A percentile compares a stretch with the other conserved stretches of the same genome.
These are phyloP conservation scores for Auriculariales sp. DNA, from an alignment of 768 basidiomycete genomes.

Conservation along the genomic window DNA sequence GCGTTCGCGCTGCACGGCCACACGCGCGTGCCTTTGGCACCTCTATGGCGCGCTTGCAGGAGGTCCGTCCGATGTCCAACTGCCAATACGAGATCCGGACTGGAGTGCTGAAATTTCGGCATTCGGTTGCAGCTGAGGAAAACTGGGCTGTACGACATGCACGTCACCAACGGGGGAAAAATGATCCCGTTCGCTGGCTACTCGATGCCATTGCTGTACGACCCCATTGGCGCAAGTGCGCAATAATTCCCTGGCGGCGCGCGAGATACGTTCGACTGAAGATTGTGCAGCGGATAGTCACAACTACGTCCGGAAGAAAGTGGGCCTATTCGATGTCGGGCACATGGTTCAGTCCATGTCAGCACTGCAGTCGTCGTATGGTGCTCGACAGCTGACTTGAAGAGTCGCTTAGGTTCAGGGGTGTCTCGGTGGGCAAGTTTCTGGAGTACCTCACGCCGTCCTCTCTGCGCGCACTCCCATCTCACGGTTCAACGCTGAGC, in stretches of 20 bases:
- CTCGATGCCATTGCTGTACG: constrained; percentile 86
- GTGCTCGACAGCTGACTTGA: too few relatives aligned
- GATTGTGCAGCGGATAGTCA: constrained; percentile 63
- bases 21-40: too few relatives aligned
- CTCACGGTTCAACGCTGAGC: constrained; percentile 73
- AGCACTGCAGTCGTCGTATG: too few relatives aligned
- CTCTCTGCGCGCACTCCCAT: constrained; percentile 47
- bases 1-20: too few relatives aligned
- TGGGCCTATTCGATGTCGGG: constrained; percentile 90
- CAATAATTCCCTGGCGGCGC: constrained; percentile 8
- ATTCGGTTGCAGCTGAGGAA: constrained; percentile 28
- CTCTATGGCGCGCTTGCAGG: too few relatives aligned
- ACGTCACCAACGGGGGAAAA: constrained; percentile 67
- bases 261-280: constrained; percentile 4
- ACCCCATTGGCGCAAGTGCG: constrained; percentile 63
- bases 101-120: too few relatives aligned
- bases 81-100: too few relatives aligned
- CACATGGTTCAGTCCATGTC: constrained; percentile 96
- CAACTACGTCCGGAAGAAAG: constrained; percentile 67
- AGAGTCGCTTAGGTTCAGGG: constrained; percentile 59
- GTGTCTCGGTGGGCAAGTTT: constrained; percentile 62
- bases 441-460: constrained; percentile 86
- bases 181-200: constrained; percentile 97
- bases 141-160: constrained; percentile 83
- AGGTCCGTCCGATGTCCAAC: too few relatives aligned